Percentiles rank a stretch among this genome's conserved stretches.
Evolutionary conservation across 2,329 filamentous ascomycete species (phyloP).

Genomic region (Claviceps maximensis): DNA sequence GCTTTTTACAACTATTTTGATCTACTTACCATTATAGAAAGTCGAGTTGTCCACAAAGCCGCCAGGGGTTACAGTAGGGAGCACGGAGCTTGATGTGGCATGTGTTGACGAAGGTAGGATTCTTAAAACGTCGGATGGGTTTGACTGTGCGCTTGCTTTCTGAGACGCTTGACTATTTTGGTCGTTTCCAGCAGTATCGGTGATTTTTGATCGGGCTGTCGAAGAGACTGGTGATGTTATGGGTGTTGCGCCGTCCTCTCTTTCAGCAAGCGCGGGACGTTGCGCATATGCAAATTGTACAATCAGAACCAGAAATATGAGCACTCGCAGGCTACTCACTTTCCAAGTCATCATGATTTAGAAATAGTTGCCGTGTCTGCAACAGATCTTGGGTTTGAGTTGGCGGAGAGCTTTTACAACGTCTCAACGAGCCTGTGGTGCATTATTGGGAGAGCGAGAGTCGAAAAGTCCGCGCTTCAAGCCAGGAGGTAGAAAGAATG

Average conservation of each 20-base stretch:
- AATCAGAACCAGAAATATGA: slow-evolving; percentile 26
- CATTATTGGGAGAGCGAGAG: slow-evolving; percentile 8
- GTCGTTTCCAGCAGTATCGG: not conserved
- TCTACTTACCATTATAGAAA: slow-evolving; percentile 21
- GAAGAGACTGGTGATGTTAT: slow-evolving; percentile 1
- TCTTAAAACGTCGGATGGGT: not conserved
- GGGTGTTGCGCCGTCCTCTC: slow-evolving; percentile 18
- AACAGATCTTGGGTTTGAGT: slow-evolving; percentile 2
- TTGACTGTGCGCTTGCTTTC: not conserved
- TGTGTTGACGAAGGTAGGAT: slow-evolving; percentile 1
- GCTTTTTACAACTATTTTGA: not conserved
- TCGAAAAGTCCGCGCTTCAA: not conserved
- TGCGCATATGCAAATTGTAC: slow-evolving; percentile 25
- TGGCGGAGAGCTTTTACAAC: slow-evolving; percentile 10
- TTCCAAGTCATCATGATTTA: slow-evolving; percentile 20
- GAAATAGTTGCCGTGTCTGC: slow-evolving; percentile 3
- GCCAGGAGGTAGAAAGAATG: not conserved
- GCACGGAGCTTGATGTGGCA: not conserved
- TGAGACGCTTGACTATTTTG: not conserved
- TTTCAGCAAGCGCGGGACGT: slow-evolving; percentile 17
- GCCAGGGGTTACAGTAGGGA: slow-evolving; percentile 6
- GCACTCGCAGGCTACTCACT: slow-evolving; percentile 21
- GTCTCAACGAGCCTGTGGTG: slow-evolving; percentile 7
- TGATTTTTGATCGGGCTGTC: not conserved
- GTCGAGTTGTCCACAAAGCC: slow-evolving; percentile 15